phyloP scores from a whole-genome alignment of 2,329 filamentous ascomycete genomes.

The Microcyclosporella mali region DNA sequence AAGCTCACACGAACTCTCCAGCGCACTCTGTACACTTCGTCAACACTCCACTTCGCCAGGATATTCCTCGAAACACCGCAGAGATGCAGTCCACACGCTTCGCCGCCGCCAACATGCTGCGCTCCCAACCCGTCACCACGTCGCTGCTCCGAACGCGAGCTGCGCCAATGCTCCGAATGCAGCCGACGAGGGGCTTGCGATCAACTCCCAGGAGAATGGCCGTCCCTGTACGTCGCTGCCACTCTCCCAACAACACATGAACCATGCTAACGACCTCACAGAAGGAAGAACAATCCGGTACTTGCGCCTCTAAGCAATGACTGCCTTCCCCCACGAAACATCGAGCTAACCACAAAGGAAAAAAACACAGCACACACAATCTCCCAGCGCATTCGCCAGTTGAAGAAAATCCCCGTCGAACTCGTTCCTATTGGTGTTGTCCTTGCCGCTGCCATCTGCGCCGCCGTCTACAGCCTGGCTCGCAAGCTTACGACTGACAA shows the following conservation, averaged over 20 bases:
- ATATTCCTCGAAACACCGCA: constrained; percentile 18
- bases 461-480: constrained; percentile 72
- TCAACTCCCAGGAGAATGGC: constrained; percentile 27
- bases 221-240: constrained; percentile 27
- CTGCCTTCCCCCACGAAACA: not conserved
- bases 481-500: constrained; percentile 85
- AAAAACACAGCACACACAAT: constrained; percentile 74
- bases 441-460: constrained; percentile 66
- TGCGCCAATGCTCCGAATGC: constrained; percentile 30
- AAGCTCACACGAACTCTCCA: constrained; percentile 1
- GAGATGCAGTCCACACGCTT: constrained; percentile 37
- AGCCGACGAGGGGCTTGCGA: constrained; percentile 30
- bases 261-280: constrained; percentile 30
- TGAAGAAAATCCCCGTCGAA: constrained; percentile 88
- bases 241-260: not conserved
- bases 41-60: constrained; percentile 26
- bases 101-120: constrained; percentile 36
- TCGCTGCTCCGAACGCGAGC: constrained; percentile 33
- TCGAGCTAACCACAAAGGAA: constrained; percentile 2
- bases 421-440: constrained; percentile 90
- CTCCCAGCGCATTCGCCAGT: constrained; percentile 84
- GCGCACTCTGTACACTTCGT: not conserved
- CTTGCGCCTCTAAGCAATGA: not conserved
- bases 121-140: constrained; percentile 21
- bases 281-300: constrained; percentile 62